Base-by-base conservation (phyloP, 106 monocot genomes). In the Dendrobium huoshanense region DNA sequence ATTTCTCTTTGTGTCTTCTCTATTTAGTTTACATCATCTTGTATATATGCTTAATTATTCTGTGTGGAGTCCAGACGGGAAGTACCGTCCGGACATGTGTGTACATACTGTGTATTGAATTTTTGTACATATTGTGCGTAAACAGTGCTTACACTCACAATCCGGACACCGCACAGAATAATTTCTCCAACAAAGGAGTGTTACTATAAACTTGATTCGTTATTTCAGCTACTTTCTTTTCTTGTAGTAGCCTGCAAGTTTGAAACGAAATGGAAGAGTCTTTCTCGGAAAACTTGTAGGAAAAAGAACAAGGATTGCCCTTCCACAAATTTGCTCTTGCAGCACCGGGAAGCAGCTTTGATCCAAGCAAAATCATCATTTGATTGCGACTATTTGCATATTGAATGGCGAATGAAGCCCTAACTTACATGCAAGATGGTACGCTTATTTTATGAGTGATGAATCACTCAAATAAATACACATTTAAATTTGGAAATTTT, bases 181-280 rank as follows among this genome's bases (percentile, higher is more conserved):
- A 31, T 31, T 31, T 31, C 0, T 31, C 31, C 33, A 15, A 33
- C 33, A 70, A 10, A 9, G 13, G 11, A 37, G 29, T 13, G 13
- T 33, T 27, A 1, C 70, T 33, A 33, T 33, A 33, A 70, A 5
- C 33, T 70, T 70, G 70, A 70, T 70, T 31, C 33, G 1, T 70
- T 31, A 33, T 70, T 33, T 70, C 70, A 13, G 33, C 70, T 70
- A 33, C 2, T 70, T 70, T 70, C 13, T 70, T 33, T 33, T 70
- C 33, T 15, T 70, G 70, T 70, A 74, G 20, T 29, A 95, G 92
- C 94, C n/a, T 95, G 88, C 61, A 79, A 72, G 54, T 92, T 95
- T 75, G 94, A 95, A 85, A 86, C 88, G 27, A 92, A 84, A 83
- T 95, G 94, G 94, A 95, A 95, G 83, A 88, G 41, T 80, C 76